Conservation (phyloP, 768 basidiomycete species). For the Cystoderma amianthinum region DNA sequence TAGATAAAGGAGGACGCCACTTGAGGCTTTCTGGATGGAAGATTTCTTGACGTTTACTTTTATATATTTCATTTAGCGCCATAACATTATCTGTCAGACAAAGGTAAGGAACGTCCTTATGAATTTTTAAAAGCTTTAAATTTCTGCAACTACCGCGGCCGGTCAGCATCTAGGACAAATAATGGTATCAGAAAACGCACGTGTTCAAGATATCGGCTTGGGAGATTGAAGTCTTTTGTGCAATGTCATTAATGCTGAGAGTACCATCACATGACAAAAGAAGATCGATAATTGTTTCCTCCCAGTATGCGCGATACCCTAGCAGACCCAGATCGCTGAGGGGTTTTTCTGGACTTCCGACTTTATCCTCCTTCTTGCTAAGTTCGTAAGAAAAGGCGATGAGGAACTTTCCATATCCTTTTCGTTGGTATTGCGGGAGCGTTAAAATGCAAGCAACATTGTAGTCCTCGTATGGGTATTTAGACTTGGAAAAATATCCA, state of each 20-base stretch:
- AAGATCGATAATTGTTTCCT: conserved; percentile 90
- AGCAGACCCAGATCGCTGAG: conserved; percentile 90
- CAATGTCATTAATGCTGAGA: conserved; percentile 94
- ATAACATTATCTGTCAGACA: conserved; percentile 86
- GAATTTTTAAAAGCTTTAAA: conserved; percentile 90
- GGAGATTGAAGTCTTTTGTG: conserved; percentile 90
- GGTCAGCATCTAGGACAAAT: too few relatives aligned
- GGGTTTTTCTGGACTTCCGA: conserved; percentile 97
- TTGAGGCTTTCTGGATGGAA: conserved; percentile 76
- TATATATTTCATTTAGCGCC: conserved; percentile 83
- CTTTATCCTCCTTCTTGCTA: conserved; percentile 91
- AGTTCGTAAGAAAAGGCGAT: conserved; percentile 99
- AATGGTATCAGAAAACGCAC: too few relatives aligned
- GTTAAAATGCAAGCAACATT: conserved; percentile 99
- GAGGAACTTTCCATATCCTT: conserved; percentile 90
- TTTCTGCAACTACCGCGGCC: conserved; percentile 95
- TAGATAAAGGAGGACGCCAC: conserved; percentile 96
- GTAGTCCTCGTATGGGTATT: conserved; percentile 95
- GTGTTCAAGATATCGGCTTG: conserved; percentile 98
- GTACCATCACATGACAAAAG: conserved; percentile 73
- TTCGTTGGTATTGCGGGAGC: conserved; percentile 96
- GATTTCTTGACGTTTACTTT: conserved; percentile 67
- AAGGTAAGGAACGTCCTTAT: conserved; percentile 91
- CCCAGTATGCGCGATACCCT: conserved; percentile 95
- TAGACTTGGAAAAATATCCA: conserved; percentile 99